A percentile compares a stretch with the other conserved stretches of the same genome.
phyloP scores from a whole-genome alignment of 495 filamentous ascomycete genomes.

The Penicillium bovifimosum region DNA sequence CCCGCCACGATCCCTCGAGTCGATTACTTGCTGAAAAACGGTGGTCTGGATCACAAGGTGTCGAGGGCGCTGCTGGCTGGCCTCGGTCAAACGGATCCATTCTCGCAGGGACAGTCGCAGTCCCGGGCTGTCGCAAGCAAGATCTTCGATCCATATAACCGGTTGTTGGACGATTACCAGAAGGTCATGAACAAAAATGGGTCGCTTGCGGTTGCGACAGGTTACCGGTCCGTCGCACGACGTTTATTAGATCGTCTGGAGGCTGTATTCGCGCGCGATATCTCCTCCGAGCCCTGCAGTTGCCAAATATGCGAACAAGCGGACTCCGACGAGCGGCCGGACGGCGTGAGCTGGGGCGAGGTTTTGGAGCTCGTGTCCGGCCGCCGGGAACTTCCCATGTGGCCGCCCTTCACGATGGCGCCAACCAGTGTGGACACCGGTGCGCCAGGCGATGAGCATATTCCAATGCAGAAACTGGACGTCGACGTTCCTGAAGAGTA shows the following conservation, averaged over 20 bases:
- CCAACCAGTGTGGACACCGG: slow-evolving; percentile 47
- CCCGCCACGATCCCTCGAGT: slow-evolving; percentile 71
- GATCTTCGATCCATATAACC: slow-evolving; percentile 74
- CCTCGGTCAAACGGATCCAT: slow-evolving; percentile 35
- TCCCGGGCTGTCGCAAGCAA: slow-evolving; percentile 47
- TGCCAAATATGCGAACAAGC: slow-evolving; percentile 73
- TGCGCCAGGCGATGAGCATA: slow-evolving; percentile 43
- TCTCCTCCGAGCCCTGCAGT: slow-evolving; percentile 72
- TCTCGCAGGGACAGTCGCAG: slow-evolving; percentile 28
- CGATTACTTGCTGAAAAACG: slow-evolving; percentile 84
- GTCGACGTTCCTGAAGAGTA: slow-evolving; percentile 89
- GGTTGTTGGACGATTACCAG: slow-evolving; percentile 77
- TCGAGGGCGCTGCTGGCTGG: slow-evolving; percentile 60
- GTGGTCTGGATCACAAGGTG: slow-evolving; percentile 63
- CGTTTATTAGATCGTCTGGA: slow-evolving; percentile 88
- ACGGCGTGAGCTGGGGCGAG: slow-evolving; percentile 93
- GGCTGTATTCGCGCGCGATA: slow-evolving; percentile 85
- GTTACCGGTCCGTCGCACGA: slow-evolving; percentile 90
- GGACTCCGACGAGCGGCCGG: slow-evolving; percentile 45
- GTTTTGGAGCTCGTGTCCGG: slow-evolving; percentile 90
- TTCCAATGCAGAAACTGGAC: slow-evolving; percentile 78
- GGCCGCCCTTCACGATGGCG: slow-evolving; percentile 79
- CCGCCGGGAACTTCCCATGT: slow-evolving; percentile 72
- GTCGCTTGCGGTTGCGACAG: slow-evolving; percentile 90
- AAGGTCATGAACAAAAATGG: slow-evolving; percentile 76